Evolutionary conservation across 1,284 basidiomycete species (phyloP), one percentile per base, ranked within the genome.

Genomic region (Cutaneotrichosporon cavernicola): DNA sequence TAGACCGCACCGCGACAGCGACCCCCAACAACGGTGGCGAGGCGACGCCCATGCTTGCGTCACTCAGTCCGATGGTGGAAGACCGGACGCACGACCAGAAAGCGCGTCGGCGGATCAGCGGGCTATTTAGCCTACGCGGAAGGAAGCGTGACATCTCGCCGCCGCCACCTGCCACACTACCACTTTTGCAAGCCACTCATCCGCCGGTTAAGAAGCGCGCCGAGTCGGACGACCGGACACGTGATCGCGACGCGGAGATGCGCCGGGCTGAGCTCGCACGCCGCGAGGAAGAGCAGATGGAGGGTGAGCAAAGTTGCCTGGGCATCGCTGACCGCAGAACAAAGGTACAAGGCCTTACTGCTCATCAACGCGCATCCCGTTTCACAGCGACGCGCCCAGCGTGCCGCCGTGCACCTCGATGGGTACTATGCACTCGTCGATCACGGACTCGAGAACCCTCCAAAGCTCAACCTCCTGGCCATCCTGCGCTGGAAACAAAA

Each of bases 281-380:
- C 21, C 61, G 76, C 18, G 72, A 76, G n/a, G 70, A 70, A 11
- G 77, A 79, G 56, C 66, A 75, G 10, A 72, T 68, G 47, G 73
- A 79, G 65, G 77, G 77, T 77, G 43, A 40, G 75, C 70, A 8
- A 6, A 31, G 14, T 36, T 10, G 30, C 18, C 47, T 34, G 61
- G 57, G 58, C 63, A 57, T 53, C 50, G 40, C 56, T 61, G 63
- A 64, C 32, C 10, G 2, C 57, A 79, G 77, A 79, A 65, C 76
- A 73, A 34, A 70, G 72, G 9, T 78, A 70, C 69, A 68, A 68
- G 21, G 75, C 76, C 21, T 63, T 78, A 13, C 70, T 75, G 5
- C 74, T 76, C 50, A 69, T 80, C 21, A 73, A 76, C 13, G 74
- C 75, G 6, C 79, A 81, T 68, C 79, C 79, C 2, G 64, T 65